phyloP scores from a whole-genome alignment of 139 green algal genomes.

The Coelastrella sp. region DNA sequence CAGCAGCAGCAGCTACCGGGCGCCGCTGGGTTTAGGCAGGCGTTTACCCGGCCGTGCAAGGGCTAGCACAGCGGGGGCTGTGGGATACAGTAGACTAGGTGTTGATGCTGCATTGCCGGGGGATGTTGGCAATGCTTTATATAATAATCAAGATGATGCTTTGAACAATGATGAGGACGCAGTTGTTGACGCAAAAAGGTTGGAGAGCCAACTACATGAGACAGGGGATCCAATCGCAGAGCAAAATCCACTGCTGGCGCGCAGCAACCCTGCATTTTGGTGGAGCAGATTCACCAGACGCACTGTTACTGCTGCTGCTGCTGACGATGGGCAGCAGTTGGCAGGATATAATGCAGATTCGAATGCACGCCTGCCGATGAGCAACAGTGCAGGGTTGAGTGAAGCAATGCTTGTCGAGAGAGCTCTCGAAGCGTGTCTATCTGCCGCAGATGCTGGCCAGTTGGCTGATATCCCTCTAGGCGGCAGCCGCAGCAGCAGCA shows the following conservation, averaged over 20 bases:
- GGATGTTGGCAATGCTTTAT: background rate
- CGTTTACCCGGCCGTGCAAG: background rate
- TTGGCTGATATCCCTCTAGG: background rate
- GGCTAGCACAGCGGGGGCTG: background rate
- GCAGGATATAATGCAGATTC: background rate
- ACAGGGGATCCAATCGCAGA: no score
- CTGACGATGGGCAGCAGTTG: background rate
- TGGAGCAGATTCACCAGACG: no score
- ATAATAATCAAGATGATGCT: background rate
- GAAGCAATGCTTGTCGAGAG: constrained; percentile 16
- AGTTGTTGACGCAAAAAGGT: background rate
- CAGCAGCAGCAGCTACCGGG: constrained; percentile 23
- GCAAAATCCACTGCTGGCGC: no score
- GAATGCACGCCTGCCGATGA: background rate
- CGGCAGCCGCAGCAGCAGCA: background rate
- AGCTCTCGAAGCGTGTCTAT: constrained; percentile 4
- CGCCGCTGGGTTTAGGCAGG: background rate
- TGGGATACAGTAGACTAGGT: background rate
- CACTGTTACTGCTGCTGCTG: background rate
- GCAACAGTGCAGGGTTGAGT: background rate
- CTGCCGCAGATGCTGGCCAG: constrained; percentile 23
- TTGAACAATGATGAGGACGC: background rate
- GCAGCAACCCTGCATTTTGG: no score
- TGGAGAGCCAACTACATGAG: background rate
- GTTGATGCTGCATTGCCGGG: background rate